Evolutionary conservation across 805 yeast species (phyloP).

Genomic region (Ogataea polymorpha): DNA sequence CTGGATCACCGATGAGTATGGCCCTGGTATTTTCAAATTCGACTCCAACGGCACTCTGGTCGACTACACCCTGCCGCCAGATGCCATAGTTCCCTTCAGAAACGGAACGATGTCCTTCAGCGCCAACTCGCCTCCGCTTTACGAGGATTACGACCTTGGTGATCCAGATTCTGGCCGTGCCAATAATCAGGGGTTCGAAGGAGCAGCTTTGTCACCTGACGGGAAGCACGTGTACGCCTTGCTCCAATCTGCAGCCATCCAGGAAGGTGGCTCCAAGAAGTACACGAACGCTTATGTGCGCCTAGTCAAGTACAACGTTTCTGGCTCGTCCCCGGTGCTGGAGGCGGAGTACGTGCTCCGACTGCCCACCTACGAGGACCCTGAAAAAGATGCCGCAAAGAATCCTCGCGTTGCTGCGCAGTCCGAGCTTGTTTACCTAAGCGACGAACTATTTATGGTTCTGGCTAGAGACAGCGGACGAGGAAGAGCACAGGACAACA

Average conservation of each 20-base stretch:
- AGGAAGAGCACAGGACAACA: conserved; percentile 24
- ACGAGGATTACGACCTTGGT: conserved; percentile 22
- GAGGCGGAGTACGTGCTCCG: conserved; percentile 30
- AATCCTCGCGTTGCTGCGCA: conserved; percentile 32
- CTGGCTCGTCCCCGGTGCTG: conserved; percentile 17
- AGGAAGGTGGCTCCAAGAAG: conserved; percentile 32
- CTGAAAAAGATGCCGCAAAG: conserved; percentile 17
- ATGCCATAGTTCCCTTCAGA: conserved; percentile 29
- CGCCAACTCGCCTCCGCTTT: conserved; percentile 29
- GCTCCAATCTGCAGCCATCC: conserved; percentile 30
- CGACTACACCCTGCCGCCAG: conserved; percentile 30
- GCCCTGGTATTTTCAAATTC: conserved; percentile 31
- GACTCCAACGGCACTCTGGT: conserved; percentile 25
- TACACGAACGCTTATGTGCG: conserved; percentile 22
- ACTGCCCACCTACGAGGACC: conserved; percentile 28
- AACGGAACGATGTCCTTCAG: conserved; percentile 23
- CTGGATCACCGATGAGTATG: conserved; percentile 35
- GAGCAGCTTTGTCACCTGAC: conserved; percentile 31
- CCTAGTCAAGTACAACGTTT: conserved; percentile 29
- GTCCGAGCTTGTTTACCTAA: conserved; percentile 28
- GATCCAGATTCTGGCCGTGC: conserved; percentile 30
- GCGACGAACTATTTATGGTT: conserved; percentile 29
- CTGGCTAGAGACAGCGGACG: conserved; percentile 30
- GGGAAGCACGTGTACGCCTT: conserved; percentile 27
- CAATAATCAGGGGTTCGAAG: conserved; percentile 34